A percentile compares a stretch with the other conserved stretches of the same genome.
These are phyloP conservation scores for Penicillium cataractarum DNA, from an alignment of 495 filamentous ascomycete species.

Conservation along the genomic window DNA sequence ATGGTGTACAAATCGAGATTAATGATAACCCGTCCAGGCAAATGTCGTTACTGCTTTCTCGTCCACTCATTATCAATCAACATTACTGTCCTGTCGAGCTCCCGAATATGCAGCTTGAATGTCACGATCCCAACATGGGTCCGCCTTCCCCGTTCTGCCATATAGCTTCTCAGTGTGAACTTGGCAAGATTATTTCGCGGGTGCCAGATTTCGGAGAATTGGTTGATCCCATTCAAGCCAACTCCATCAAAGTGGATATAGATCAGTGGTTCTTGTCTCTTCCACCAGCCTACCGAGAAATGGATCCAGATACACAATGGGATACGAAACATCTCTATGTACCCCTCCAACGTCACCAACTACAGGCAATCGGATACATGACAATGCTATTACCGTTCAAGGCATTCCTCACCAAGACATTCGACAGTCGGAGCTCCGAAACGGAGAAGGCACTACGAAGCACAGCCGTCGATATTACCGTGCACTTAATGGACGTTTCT, in stretches of 20 bases:
- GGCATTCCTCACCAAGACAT: slow-evolving; percentile 39
- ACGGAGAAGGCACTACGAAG: slow-evolving; percentile 35
- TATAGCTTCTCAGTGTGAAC: slow-evolving; percentile 27
- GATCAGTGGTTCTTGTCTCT: slow-evolving; percentile 46
- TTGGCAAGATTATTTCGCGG: slow-evolving; percentile 26
- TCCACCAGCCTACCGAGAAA: slow-evolving; percentile 44
- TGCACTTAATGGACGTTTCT: slow-evolving; percentile 46
- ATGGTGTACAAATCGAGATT: neutral
- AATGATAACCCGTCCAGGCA: slow-evolving; percentile 24
- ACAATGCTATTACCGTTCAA: slow-evolving; percentile 48
- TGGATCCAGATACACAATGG: slow-evolving; percentile 47
- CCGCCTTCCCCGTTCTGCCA: slow-evolving; percentile 30
- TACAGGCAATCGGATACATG: slow-evolving; percentile 53
- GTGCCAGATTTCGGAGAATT: slow-evolving; percentile 12
- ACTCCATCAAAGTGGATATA: slow-evolving; percentile 33
- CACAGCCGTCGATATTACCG: slow-evolving; percentile 42
- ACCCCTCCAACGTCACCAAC: slow-evolving; percentile 51
- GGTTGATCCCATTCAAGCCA: slow-evolving; percentile 16
- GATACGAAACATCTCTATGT: slow-evolving; percentile 47
- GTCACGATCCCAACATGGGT: slow-evolving; percentile 10
- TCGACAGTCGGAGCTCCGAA: slow-evolving; percentile 24
- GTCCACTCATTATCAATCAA: slow-evolving; percentile 33
- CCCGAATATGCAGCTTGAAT: slow-evolving; percentile 31
- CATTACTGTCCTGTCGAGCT: slow-evolving; percentile 25
- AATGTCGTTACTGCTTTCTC: slow-evolving; percentile 35